phyloP scores from a whole-genome alignment of 352 stramenopile species.

The Phytophthora quininea region DNA sequence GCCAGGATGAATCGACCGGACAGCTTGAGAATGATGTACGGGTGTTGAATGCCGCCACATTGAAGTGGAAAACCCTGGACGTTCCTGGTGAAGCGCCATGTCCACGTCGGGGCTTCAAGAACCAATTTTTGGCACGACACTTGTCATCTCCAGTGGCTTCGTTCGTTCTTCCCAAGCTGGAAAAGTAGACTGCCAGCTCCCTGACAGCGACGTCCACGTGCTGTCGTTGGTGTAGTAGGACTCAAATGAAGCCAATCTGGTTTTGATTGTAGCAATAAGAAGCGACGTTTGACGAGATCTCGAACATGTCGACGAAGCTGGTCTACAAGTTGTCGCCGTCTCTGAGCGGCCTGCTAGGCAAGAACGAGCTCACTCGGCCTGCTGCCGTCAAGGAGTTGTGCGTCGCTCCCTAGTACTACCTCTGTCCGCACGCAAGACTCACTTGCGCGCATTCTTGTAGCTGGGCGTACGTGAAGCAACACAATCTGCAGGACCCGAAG shows the following conservation, averaged over 20 bases:
- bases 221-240: slow-evolving; percentile 29
- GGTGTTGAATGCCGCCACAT: slow-evolving; percentile 40
- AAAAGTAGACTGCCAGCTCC: slow-evolving; percentile 60
- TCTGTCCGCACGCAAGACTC: not conserved
- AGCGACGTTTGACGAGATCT: not conserved
- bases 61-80: slow-evolving; percentile 42
- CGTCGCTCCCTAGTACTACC: slow-evolving; percentile 24
- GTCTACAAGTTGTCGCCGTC: slow-evolving; percentile 71
- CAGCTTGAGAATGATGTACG: slow-evolving; percentile 58
- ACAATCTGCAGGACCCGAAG: slow-evolving; percentile 76
- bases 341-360: slow-evolving; percentile 67
- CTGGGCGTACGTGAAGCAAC: slow-evolving; percentile 79
- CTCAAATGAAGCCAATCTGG: no score
- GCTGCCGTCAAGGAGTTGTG: slow-evolving; percentile 83
- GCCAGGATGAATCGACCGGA: slow-evolving; percentile 54
- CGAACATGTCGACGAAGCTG: slow-evolving; percentile 33
- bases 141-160: slow-evolving; percentile 80
- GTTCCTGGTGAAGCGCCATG: slow-evolving; percentile 49
- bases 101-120: slow-evolving; percentile 78
- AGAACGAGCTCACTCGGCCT: slow-evolving; percentile 68
- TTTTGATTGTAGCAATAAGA: no score
- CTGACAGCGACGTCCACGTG: slow-evolving; percentile 68
- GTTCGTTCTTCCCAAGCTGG: slow-evolving; percentile 41
- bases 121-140: slow-evolving; percentile 77
- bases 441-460: slow-evolving; percentile 21